These are phyloP conservation scores for Ganoderma lingzhi DNA, from an alignment of 1,284 basidiomycete species.

Conservation along the genomic window DNA sequence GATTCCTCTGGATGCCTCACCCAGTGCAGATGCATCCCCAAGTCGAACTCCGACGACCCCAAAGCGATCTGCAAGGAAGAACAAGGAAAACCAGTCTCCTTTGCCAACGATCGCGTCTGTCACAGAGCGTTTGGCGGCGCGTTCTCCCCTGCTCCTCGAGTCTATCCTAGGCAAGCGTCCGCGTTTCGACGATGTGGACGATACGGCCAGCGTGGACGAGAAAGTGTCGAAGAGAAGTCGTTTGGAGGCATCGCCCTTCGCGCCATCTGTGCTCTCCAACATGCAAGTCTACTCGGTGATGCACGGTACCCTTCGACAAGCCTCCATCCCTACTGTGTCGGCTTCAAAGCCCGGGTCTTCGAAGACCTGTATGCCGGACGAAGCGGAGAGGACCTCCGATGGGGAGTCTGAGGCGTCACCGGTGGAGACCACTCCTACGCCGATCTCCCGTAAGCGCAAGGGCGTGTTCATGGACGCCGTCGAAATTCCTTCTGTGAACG, in stretches of 20 bases:
- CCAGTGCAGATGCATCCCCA: constrained; percentile 27
- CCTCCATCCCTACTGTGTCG: not conserved
- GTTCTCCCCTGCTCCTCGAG: constrained; percentile 37
- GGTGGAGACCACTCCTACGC: constrained; percentile 17
- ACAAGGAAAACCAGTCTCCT: constrained; percentile 60
- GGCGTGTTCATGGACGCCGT: constrained; percentile 62
- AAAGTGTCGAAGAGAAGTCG: constrained; percentile 42
- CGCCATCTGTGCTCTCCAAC: constrained; percentile 18
- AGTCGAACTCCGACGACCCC: constrained; percentile 33
- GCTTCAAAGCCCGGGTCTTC: not conserved
- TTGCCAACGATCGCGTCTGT: constrained; percentile 40
- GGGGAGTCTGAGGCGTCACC: constrained; percentile 6
- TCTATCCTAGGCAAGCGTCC: constrained; percentile 53
- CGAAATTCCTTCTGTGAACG: constrained; percentile 49
- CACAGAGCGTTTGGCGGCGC: constrained; percentile 45
- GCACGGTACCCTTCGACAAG: constrained; percentile 14
- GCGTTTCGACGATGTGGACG: constrained; percentile 39
- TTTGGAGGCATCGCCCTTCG: constrained; percentile 23
- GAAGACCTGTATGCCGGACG: not conserved
- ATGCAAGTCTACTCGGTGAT: constrained; percentile 24
- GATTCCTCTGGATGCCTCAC: constrained; percentile 13
- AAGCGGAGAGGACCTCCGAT: constrained; percentile 14
- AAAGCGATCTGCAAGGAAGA: constrained; percentile 34
- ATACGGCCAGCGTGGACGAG: constrained; percentile 27
- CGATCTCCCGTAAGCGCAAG: constrained; percentile 51